Percentiles rank a stretch among this genome's conserved stretches.
These are phyloP conservation scores for Scedosporium boydii DNA, from an alignment of 2,329 filamentous ascomycete species.

Conservation along the genomic window DNA sequence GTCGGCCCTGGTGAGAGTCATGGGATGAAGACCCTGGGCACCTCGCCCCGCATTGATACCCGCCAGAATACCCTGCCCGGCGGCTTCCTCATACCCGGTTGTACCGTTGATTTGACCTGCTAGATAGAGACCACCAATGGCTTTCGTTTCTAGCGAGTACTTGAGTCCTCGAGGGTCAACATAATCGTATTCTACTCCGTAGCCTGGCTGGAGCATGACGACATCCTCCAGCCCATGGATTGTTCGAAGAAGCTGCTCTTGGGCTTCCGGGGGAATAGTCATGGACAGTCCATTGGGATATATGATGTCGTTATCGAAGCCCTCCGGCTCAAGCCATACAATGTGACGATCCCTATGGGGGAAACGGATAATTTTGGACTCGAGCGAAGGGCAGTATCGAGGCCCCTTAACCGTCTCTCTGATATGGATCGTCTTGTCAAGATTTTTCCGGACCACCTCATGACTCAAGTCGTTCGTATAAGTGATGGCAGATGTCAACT, in stretches of 20 bases:
- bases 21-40: slow-evolving; percentile 52
- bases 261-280: slow-evolving; percentile 84
- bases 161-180: slow-evolving; percentile 84
- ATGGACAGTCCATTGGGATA: slow-evolving; percentile 97
- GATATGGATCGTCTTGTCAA: slow-evolving; percentile 96
- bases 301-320: slow-evolving; percentile 78
- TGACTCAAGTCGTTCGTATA: slow-evolving; percentile 79
- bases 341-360: slow-evolving; percentile 71
- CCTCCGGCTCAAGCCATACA: slow-evolving; percentile 95
- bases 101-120: slow-evolving; percentile 98
- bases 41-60: slow-evolving; percentile 90
- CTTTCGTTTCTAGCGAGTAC: slow-evolving; percentile 88
- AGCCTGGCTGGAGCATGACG: slow-evolving; percentile 87
- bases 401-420: slow-evolving; percentile 90
- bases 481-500: slow-evolving; percentile 79
- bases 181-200: slow-evolving; percentile 98
- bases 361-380: slow-evolving; percentile 89
- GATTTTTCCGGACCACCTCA: slow-evolving; percentile 72
- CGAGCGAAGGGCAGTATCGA: slow-evolving; percentile 88
- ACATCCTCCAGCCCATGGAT: slow-evolving; percentile 83
- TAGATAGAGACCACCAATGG: slow-evolving; percentile 78
- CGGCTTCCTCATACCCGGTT: slow-evolving; percentile 95
- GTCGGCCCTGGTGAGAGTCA: slow-evolving; percentile 70
- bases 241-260: slow-evolving; percentile 75
- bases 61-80: slow-evolving; percentile 83